These are phyloP conservation scores for Xylaria sp. DNA, from an alignment of 2,329 filamentous ascomycete species.

Conservation along the genomic window DNA sequence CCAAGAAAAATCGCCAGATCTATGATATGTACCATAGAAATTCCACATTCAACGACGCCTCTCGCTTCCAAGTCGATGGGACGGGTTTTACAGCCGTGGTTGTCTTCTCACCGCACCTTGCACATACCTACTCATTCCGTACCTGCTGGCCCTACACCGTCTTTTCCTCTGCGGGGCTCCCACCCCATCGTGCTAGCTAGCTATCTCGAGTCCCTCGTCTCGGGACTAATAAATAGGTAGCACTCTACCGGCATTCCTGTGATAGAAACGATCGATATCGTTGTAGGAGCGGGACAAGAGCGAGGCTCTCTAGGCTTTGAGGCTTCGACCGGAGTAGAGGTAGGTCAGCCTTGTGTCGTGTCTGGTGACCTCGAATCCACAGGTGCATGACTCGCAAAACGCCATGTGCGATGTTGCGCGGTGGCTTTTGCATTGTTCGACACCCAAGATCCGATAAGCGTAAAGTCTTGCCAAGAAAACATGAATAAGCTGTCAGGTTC, in stretches of 20 bases:
- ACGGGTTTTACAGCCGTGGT: constrained; percentile 19
- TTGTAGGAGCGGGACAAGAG: background rate
- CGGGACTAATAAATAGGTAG: constrained; percentile 3
- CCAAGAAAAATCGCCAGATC: constrained; percentile 1
- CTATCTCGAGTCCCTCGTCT: constrained; percentile 12
- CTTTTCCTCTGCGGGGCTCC: constrained; percentile 35
- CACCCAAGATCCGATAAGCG: constrained; percentile 1
- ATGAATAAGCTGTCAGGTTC: constrained; percentile 13
- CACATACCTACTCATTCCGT: constrained; percentile 1
- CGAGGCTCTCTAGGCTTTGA: background rate
- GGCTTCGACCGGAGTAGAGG: background rate
- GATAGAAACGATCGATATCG: constrained; percentile 1
- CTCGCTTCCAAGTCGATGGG: constrained; percentile 27
- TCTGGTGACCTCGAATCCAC: background rate
- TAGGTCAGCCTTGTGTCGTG: constrained; percentile 6
- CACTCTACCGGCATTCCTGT: background rate
- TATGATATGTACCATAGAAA: constrained; percentile 15
- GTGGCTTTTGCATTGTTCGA: constrained; percentile 12
- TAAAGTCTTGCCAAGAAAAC: background rate
- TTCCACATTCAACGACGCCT: constrained; percentile 16
- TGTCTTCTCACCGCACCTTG: constrained; percentile 36
- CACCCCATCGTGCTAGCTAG: background rate
- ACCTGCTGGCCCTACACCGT: constrained; percentile 31
- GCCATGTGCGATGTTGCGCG: constrained; percentile 16
- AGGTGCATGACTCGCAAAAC: constrained; percentile 1